phyloP scores from a whole-genome alignment of 129 eudicot species.

The Ambrosia artemisiifolia region DNA sequence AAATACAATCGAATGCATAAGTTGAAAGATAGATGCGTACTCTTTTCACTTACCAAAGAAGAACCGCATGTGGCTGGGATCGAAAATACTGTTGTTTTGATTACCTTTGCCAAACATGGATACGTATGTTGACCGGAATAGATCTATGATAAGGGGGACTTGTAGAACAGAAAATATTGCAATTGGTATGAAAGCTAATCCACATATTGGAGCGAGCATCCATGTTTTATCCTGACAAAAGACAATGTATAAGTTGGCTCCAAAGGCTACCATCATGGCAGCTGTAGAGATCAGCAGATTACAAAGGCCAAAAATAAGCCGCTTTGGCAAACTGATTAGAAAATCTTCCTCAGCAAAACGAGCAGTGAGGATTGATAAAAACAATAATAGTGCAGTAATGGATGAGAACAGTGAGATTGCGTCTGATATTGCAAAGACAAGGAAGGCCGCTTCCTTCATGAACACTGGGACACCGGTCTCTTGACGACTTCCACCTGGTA shows the following conservation, averaged over 20 bases:
- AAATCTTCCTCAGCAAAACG: conserved; percentile 29
- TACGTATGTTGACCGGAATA: background rate
- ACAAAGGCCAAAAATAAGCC: conserved; percentile 22
- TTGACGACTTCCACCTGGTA: conserved; percentile 19
- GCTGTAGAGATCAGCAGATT: conserved; percentile 4
- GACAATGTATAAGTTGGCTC: background rate
- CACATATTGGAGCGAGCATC: conserved; percentile 8
- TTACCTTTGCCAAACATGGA: background rate
- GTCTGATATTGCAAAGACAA: conserved; percentile 23
- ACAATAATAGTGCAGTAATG: conserved; percentile 17
- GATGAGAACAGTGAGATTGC: conserved; percentile 28
- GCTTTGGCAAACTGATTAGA: background rate
- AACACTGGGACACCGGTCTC: conserved; percentile 17
- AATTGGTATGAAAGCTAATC: conserved; percentile 11
- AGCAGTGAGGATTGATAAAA: conserved; percentile 21
- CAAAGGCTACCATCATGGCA: conserved; percentile 1
- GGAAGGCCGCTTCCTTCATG: background rate
- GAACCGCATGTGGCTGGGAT: background rate
- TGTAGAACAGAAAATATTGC: conserved; percentile 3
- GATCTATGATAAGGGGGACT: conserved; percentile 23
- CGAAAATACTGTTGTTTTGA: background rate
- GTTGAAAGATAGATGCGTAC: background rate
- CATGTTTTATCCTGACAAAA: background rate
- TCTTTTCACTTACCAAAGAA: background rate
- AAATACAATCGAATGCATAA: too few species aligned